Evolutionary conservation across 768 basidiomycete genomes (phyloP), one percentile per base, ranked within the genome.

Genomic region (Mycena latifolia): DNA sequence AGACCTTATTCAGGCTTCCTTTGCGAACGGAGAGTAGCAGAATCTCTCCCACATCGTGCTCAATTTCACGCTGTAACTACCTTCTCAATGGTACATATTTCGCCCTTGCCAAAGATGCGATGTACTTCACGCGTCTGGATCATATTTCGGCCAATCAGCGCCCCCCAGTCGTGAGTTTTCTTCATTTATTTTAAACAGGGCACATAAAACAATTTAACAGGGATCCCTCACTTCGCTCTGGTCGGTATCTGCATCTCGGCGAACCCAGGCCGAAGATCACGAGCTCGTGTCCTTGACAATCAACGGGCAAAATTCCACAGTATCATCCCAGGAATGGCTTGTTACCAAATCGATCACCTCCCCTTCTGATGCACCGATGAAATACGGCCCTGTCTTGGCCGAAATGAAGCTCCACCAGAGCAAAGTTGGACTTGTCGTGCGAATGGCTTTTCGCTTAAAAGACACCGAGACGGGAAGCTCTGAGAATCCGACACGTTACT

Each of bases 1-100:
- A 73, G 74, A 73, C 72, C 51, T 14, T 72, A 27, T 72, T 71
- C 48, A 63, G 71, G 25, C 66, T 72, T 58, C 63, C 69, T 10
- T 50, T 72, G 43, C 69, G 72, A 25, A 25, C 60, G 17, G 17
- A 17, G 11, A 28, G 46, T 17, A 62, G 48, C 53, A 39, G 31
- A 11, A 61, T 66, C 41, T 70, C 72, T 11, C 60, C 56, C 5
- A 33, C 45, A 15, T n/a, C n/a, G 25, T 55, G 2, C 39, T 67
- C 12, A 47, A 39, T 64, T 24, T 63, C 65, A 17, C 45, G 64
- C 41, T 72, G 69, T 54, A 57, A 68, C 35, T 52, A 72, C 9
- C 22, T 73, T 20, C 63, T 46, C 7, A n/a, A n/a, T n/a, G 70
- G 63, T 3, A 31, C 58, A 47, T 71, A 67, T 50, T 62, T 62